Base-by-base conservation (phyloP, 2,329 filamentous ascomycete species). In the Cladosporium austrohemisphaericum region DNA sequence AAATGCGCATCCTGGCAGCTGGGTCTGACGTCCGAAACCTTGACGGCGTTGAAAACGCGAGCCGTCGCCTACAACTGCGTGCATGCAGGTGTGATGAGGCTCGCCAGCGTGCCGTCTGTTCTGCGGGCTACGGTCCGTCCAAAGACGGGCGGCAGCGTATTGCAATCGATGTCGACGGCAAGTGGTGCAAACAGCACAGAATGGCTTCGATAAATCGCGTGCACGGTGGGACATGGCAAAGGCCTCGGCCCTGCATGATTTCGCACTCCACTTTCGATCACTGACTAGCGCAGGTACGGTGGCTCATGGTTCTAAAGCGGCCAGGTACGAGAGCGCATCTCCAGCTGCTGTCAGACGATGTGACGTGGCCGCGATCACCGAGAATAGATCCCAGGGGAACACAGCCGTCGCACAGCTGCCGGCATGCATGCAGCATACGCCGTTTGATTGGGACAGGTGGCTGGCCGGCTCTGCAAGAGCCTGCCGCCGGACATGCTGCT, bases 221-320 rank as follows among this genome's bases (percentile, higher is more conserved):
- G 25, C 25, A 6, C 11, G 25, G 25, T 26, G 25, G 25, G 14
- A 28, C 25, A 41, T 28, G 38, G 36, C 20, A 41, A 28, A 35
- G 38, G 38, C 25, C 38, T 41, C 38, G 38, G 38, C 38, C 25
- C 38, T 29, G n/a, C 36, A 25, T 38, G 18, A 38, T 22, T n/a
- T 40, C 36, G 22, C 36, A 23, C 36, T 40, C 36, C 36, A 40
- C 38, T 41, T 9, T 13, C n/a, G 43, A 47, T 47, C 43, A 22
- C 23, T 33, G 32, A 23, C 43, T 47, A 47, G 43, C 43, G 43
- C 43, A 47, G 43, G 43, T 47, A 46, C 41, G 22, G 8, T 13
- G 19, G 20, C 28, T 44, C 31, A 5, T 13, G 19, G 20, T 19
- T 44, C 31, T 44, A 44, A 33, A 33, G 29, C 19, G 41, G 18